Conservation (phyloP, 2,329 filamentous ascomycete species). For the Xylaria sp. region DNA sequence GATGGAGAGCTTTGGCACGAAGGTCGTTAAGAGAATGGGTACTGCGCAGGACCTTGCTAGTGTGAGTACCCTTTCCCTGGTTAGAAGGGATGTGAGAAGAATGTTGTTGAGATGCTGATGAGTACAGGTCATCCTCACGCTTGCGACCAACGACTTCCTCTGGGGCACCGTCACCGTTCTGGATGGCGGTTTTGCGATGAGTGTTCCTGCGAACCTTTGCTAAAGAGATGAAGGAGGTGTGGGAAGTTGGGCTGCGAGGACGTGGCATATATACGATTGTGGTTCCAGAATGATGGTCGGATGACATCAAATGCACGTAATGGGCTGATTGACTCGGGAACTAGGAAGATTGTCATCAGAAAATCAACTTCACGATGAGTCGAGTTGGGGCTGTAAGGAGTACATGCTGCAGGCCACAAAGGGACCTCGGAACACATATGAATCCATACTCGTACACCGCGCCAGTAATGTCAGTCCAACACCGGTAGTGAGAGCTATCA, state of each 20-base stretch:
- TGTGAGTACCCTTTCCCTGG: constrained; percentile 16
- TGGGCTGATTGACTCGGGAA: too few species aligned
- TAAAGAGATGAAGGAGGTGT: constrained; percentile 1
- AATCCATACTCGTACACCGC: too few species aligned
- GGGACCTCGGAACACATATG: constrained; percentile 13
- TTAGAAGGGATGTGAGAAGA: too few species aligned
- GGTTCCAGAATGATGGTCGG: too few species aligned
- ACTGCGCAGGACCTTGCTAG: constrained; percentile 26
- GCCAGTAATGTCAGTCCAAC: too few species aligned
- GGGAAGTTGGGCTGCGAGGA: background rate
- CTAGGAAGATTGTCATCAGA: too few species aligned
- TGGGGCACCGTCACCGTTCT: constrained; percentile 26
- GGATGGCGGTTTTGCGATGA: constrained; percentile 26
- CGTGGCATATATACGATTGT: too few species aligned
- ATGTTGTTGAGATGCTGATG: background rate
- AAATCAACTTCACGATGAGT: too few species aligned
- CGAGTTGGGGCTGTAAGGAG: too few species aligned
- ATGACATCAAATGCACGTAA: too few species aligned
- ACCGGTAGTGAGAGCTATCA: too few species aligned
- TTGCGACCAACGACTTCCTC: constrained; percentile 29
- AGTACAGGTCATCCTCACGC: constrained; percentile 22
- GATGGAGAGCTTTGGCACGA: constrained; percentile 18
- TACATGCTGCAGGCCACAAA: constrained; percentile 26
- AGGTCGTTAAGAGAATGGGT: constrained; percentile 26
- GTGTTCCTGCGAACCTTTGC: constrained; percentile 18